Base-by-base conservation (phyloP, 768 basidiomycete genomes). In the Podaxis carcinomalis region DNA sequence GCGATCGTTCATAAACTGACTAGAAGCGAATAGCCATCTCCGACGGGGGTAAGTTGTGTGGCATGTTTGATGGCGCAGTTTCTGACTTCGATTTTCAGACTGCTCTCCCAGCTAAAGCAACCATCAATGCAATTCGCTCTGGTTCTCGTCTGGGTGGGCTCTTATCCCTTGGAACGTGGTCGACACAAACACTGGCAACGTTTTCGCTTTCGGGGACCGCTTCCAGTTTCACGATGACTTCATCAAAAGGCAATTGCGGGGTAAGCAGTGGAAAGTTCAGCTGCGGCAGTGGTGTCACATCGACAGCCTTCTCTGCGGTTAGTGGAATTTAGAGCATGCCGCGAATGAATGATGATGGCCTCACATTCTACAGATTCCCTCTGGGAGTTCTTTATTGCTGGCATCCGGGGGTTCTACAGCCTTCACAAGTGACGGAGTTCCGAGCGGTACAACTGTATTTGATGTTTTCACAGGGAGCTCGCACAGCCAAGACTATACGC, bases 171-270 rank as follows among this genome's bases (percentile, higher is more conserved):
- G 86, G 83, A 19, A 86, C 83, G 11, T 86, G 83, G 83, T 84
- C 83, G 6, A 82, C 80, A 9, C 85, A 86, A 68, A 85, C 84
- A 6, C 74, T 80, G 36, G 85, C 83, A 11, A 85, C 84, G 1
- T 82, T 78, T 66, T 80, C 80, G 1, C 62, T 83, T 28, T 76
- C 79, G 6, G 82, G 83, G 35, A 73, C 77, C 16, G 65, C 76
- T 23, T 74, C 75, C 6, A 78, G 80, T 65, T 85, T 86, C 73
- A 85, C 83, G 9, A 75, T 87, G 74, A 75, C 75, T 25, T 83
- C 83, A 23, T 83, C 82, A 10, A 86, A 86, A 69, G 86, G 86
- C 13, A 73, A 69, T 55, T 87, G 85, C 67, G 82, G 79, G 16
- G 78, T 86, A 40, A 76, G 75, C 19, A 66, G 70, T 50, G 80